Base-by-base conservation (phyloP, 2,329 filamentous ascomycete genomes). In the Westerdykella aurantiaca region DNA sequence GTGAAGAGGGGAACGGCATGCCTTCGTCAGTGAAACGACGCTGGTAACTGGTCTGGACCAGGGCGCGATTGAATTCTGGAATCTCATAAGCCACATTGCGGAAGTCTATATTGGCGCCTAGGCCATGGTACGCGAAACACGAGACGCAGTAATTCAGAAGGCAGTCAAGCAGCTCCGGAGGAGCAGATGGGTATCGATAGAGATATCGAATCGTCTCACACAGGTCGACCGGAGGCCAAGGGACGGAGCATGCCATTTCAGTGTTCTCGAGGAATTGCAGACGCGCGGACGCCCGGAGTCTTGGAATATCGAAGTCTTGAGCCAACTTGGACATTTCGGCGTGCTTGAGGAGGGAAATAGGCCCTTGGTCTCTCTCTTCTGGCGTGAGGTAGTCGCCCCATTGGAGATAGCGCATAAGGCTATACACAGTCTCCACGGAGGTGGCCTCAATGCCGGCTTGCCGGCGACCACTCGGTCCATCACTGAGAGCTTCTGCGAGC, bases 131-230 rank as follows among this genome's bases (percentile, higher is more conserved):
- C 3, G 53, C 31, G 49, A 70, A 72, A 22, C 55, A 58, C 6
- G 60, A 56, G 16, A 73, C 58, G 45, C 69, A 73, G 52, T 73
- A 74, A 49, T 71, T 63, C 39, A 71, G 56, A 13, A 74, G 55
- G 0, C 63, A 66, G 34, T 70, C 61, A 6, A 69, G 48, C 4
- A 73, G 53, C 25, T 9, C 25, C 4, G 25, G 25, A 29, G 9
- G 9, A 29, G 25, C 25, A 14, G 54, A 49, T 21, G 58, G 51
- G 43, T 67, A 43, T 12, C 42, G 37, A 44, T 67, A 68, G 16
- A 66, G 39, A 51, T 62, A 68, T n/a, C 54, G 51, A 35, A 73
- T 68, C 2, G 69, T 65, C 6, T 58, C 55, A 44, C 66, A 67
- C 1, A 75, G 53, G 22, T 71, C 69, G 35, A 57, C 46, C 2